These are phyloP conservation scores for Phytopythium mirpurense DNA, from an alignment of 352 stramenopile genomes.

Conservation along the genomic window DNA sequence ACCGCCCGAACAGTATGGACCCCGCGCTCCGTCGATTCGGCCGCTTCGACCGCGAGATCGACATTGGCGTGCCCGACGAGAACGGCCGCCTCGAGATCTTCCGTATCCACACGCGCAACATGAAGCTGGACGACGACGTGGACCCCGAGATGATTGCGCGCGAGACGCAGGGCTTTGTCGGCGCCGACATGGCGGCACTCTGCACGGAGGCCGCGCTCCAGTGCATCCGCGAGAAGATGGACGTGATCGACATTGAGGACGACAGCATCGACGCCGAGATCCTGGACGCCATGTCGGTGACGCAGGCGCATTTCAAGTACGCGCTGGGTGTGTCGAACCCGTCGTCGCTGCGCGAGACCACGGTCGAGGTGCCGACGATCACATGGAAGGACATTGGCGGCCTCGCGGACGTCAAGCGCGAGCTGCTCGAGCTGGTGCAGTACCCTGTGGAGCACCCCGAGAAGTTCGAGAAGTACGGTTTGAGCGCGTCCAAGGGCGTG, in stretches of 20 bases:
- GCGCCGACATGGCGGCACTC: slow-evolving; percentile 98
- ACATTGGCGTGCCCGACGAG: slow-evolving; percentile 99
- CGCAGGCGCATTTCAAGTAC: slow-evolving; percentile 99
- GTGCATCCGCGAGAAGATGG: slow-evolving; percentile 99
- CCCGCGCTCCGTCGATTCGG: slow-evolving; percentile 97
- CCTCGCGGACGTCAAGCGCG: slow-evolving; percentile 97
- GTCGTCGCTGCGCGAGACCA: slow-evolving; percentile 97
- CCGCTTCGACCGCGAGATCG: slow-evolving; percentile 99
- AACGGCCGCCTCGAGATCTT: slow-evolving; percentile 99
- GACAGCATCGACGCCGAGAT: slow-evolving; percentile 99
- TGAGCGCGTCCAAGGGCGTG: slow-evolving; percentile 95
- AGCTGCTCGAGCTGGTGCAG: slow-evolving; percentile 99
- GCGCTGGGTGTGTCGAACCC: slow-evolving; percentile 97
- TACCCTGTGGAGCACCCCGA: slow-evolving; percentile 99
- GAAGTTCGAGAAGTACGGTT: slow-evolving; percentile 98
- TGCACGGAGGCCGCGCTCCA: slow-evolving; percentile 98
- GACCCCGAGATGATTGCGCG: slow-evolving; percentile 97
- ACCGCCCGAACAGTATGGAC: slow-evolving; percentile 98
- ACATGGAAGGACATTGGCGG: slow-evolving; percentile 99
- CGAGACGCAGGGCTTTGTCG: slow-evolving; percentile 99
- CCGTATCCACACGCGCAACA: slow-evolving; percentile 99
- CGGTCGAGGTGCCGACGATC: slow-evolving; percentile 98
- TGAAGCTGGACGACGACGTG: slow-evolving; percentile 99
- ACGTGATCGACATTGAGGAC: slow-evolving; percentile 99
- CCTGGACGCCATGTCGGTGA: slow-evolving; percentile 98